Percentiles rank a stretch among this genome's conserved stretches.
Evolutionary conservation across 2,329 filamentous ascomycete genomes (phyloP).

Genomic region (Sclerotinia nivalis): DNA sequence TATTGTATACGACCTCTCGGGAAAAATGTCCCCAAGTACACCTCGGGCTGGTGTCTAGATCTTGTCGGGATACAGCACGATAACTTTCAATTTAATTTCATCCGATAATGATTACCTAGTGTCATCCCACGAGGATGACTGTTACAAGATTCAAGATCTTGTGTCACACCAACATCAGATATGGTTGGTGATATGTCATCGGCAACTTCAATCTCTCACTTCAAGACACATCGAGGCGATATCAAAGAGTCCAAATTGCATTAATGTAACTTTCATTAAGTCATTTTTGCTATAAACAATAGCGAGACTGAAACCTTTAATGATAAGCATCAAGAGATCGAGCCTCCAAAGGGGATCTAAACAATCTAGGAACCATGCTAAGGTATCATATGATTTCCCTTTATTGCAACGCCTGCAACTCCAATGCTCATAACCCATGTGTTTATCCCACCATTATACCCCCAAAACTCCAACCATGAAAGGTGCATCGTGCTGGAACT

Average conservation of each 20-base stretch:
- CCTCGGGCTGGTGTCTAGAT: background rate
- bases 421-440: constrained; percentile 19
- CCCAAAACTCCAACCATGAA: constrained; percentile 16
- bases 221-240: background rate
- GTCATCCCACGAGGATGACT: background rate
- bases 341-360: constrained; percentile 8
- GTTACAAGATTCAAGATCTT: background rate
- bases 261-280: constrained; percentile 11
- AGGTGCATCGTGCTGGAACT: background rate
- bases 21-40: background rate
- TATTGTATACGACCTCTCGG: background rate
- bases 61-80: background rate
- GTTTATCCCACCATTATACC: constrained; percentile 8
- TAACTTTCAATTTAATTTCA: background rate
- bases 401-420: constrained; percentile 17
- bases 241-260: background rate
- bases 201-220: background rate
- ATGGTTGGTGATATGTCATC: background rate
- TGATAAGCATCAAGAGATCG: background rate
- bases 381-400: constrained; percentile 21
- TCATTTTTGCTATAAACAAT: constrained; percentile 7
- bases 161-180: background rate
- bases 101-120: background rate
- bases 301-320: background rate
- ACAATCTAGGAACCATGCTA: constrained; percentile 4